Conservation (phyloP, 2,329 filamentous ascomycete genomes). For the Penicillium aurantiogriseum region DNA sequence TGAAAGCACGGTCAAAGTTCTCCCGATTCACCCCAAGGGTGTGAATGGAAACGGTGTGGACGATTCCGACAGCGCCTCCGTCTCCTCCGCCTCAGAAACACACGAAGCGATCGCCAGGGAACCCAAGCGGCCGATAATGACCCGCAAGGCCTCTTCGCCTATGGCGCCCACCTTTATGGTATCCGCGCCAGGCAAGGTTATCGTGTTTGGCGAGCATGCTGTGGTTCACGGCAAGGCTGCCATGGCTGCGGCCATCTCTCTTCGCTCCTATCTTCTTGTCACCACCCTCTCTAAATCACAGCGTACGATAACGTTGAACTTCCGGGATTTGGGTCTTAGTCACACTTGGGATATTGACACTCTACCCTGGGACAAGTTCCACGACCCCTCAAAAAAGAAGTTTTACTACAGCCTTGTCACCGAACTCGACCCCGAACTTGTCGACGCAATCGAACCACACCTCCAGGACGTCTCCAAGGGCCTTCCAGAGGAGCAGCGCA, state of each 20-base stretch:
- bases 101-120: constrained; percentile 7
- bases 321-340: constrained; percentile 83
- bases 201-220: constrained; percentile 95
- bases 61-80: constrained; percentile 33
- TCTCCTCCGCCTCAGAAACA: constrained; percentile 26
- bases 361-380: constrained; percentile 82
- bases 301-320: constrained; percentile 80
- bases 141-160: constrained; percentile 51
- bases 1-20: constrained; percentile 21
- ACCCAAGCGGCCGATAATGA: constrained; percentile 18
- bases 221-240: constrained; percentile 98
- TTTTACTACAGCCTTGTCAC: constrained; percentile 90
- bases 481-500: constrained; percentile 68
- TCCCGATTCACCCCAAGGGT: constrained; percentile 18
- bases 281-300: constrained; percentile 90
- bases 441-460: constrained; percentile 77
- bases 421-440: constrained; percentile 75
- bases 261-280: constrained; percentile 94
- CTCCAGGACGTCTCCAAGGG: constrained; percentile 67
- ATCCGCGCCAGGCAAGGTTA: constrained; percentile 95
- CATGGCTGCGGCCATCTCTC: constrained; percentile 89
- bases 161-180: constrained; percentile 93
- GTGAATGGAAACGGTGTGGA: constrained; percentile 14
- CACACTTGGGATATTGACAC: constrained; percentile 95
- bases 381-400: constrained; percentile 81